Evolutionary conservation across 2,329 filamentous ascomycete species (phyloP), one percentile per base, ranked within the genome.

Genomic region (Pochonia chlamydosporia): DNA sequence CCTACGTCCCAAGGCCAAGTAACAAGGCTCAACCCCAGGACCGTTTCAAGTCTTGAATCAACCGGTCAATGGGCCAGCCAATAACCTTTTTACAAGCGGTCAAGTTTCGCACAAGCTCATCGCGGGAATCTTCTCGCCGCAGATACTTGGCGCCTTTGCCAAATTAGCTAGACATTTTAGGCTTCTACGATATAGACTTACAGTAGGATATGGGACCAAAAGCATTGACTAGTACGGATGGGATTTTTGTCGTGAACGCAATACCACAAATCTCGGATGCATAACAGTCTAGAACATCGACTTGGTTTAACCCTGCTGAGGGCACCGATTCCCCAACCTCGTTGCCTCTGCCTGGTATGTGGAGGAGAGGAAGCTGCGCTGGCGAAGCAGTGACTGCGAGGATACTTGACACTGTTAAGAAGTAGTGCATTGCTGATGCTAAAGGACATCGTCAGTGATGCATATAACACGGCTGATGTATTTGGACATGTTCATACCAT

Each of bases 341-440:
- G 33, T 35, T n/a, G n/a, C 36, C 30, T 24, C 3, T n/a, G n/a
- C n/a, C n/a, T n/a, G n/a, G n/a, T n/a, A n/a, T n/a, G n/a, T n/a
- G n/a, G n/a, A 53, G 44, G 2, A 21, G 35, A 25, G 44, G 33
- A 2, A 62, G 37, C 2, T 52, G 45, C 16, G 48, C 31, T 1
- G 35, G 25, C 0, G 49, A 46, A 10, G 59, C 52, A 13, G 52
- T 23, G 13, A 52, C 44, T 2, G 47, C 49, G 4, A 73, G 50
- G 14, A 73, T 58, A n/a, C 56, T 58, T 36, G 63, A 41, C 0
- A 63, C 56, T 1, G 69, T 63, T 5, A 72, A 58, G 43, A 63
- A 68, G 49, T 74, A 74, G 45, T 75, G 72, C 36, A 68, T 52
- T 7, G 64, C 62, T 16, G 71, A 63, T 7, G 68, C 72, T 75